Percentiles rank a stretch among this genome's conserved stretches.
Evolutionary conservation across 345 rosid species (phyloP).

Genomic region (Brassica napus): DNA sequence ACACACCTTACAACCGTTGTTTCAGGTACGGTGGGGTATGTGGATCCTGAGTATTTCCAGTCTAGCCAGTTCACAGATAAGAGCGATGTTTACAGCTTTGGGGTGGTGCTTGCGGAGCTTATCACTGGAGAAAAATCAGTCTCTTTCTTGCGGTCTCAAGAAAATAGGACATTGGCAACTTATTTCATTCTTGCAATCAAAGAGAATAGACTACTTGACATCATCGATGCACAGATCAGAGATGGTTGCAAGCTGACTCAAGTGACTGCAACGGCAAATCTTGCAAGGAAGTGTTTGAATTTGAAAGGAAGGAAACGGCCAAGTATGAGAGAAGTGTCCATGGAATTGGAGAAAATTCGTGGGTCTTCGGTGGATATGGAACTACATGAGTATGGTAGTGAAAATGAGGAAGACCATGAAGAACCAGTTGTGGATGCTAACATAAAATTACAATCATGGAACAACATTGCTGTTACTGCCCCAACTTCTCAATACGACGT

Average conservation of each 20-base stretch:
- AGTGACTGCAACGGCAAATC: slow-evolving; percentile 29
- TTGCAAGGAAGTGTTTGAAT: slow-evolving; percentile 43
- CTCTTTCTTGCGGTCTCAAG: slow-evolving; percentile 25
- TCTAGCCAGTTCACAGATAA: slow-evolving; percentile 47
- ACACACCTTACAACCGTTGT: slow-evolving; percentile 30
- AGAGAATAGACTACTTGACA: slow-evolving; percentile 15
- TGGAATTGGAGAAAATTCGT: slow-evolving; percentile 36
- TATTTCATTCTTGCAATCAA: slow-evolving; percentile 26
- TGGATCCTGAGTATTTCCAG: slow-evolving; percentile 38
- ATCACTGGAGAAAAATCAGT: slow-evolving; percentile 39
- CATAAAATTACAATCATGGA: background rate
- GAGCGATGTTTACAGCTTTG: slow-evolving; percentile 58
- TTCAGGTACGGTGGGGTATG: slow-evolving; percentile 25
- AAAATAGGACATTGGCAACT: slow-evolving; percentile 32
- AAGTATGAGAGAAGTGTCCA: slow-evolving; percentile 42
- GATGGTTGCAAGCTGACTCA: slow-evolving; percentile 3
- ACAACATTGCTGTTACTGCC: background rate
- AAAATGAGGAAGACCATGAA: slow-evolving; percentile 20
- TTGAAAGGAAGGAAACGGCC: slow-evolving; percentile 46
- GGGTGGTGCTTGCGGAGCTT: slow-evolving; percentile 46
- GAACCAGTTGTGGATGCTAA: background rate
- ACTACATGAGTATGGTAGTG: background rate
- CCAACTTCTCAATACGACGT: slow-evolving; percentile 2
- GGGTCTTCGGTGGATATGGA: background rate
- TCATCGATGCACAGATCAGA: slow-evolving; percentile 20